Percentiles rank a stretch among this genome's conserved stretches.
Evolutionary conservation across 139 green algal species (phyloP).

Genomic region (Chlamydomonas sp.): DNA sequence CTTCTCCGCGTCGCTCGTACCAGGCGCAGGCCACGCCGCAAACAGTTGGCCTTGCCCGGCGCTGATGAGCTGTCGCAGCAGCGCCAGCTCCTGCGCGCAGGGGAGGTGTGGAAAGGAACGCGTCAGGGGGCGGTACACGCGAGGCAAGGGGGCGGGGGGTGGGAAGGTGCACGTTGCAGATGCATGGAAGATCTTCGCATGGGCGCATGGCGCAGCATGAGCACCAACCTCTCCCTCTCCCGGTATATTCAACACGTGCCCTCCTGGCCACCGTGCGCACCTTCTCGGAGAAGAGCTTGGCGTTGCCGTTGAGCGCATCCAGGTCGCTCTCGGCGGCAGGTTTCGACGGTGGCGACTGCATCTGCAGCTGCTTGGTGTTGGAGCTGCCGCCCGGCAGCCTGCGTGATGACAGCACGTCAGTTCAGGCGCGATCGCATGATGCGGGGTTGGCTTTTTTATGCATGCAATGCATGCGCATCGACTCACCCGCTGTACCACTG

Average conservation of each 20-base stretch:
- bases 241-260: background rate
- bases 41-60: constrained; percentile 30
- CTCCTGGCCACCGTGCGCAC: constrained; percentile 2
- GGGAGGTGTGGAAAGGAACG: background rate
- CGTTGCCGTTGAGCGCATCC: constrained; percentile 24
- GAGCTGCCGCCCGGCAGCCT: background rate
- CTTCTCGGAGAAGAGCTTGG: constrained; percentile 25
- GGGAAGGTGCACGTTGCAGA: background rate
- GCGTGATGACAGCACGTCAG: background rate
- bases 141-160: too few species aligned
- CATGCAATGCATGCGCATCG: background rate
- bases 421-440: background rate
- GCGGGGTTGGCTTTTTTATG: background rate
- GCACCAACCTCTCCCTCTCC: background rate
- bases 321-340: background rate
- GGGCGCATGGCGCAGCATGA: background rate
- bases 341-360: background rate
- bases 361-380: background rate
- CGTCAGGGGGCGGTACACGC: background rate
- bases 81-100: constrained; percentile 14
- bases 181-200: background rate
- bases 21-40: constrained; percentile 15
- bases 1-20: constrained; percentile 9
- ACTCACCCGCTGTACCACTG: background rate
- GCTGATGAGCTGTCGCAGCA: constrained; percentile 23